Percentiles rank a stretch among this genome's conserved stretches.
These are phyloP conservation scores for Tubosaeta sp. DNA, from an alignment of 768 basidiomycete species.

Conservation along the genomic window DNA sequence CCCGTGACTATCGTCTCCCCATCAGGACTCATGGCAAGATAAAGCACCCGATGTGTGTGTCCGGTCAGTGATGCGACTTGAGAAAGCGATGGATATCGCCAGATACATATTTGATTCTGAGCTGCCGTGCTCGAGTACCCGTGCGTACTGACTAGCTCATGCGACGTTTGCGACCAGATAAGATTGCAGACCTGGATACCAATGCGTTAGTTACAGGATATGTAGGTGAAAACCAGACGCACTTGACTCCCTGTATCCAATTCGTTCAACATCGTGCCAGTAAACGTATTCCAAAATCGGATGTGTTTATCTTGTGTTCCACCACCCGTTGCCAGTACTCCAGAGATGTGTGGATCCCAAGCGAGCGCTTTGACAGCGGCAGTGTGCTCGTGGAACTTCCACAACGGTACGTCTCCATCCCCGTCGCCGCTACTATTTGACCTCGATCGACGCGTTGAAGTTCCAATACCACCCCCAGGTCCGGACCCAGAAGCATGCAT, in stretches of 20 bases:
- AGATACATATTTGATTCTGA: slow-evolving; percentile 94
- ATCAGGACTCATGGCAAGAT: slow-evolving; percentile 96
- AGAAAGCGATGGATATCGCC: slow-evolving; percentile 89
- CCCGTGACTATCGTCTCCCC: slow-evolving; percentile 98
- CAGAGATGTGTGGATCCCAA: slow-evolving; percentile 94
- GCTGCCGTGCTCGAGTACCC: slow-evolving; percentile 92
- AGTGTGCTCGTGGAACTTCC: slow-evolving; percentile 94
- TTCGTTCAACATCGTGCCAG: slow-evolving; percentile 79
- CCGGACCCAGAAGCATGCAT: slow-evolving; percentile 26
- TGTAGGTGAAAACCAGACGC: not conserved
- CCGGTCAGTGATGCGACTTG: slow-evolving; percentile 95
- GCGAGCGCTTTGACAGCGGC: slow-evolving; percentile 98
- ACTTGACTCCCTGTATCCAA: slow-evolving; percentile 97
- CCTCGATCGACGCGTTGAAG: slow-evolving; percentile 19
- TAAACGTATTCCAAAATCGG: slow-evolving; percentile 92
- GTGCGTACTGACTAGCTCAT: slow-evolving; percentile 96
- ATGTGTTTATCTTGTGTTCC: slow-evolving; percentile 99
- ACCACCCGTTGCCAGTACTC: slow-evolving; percentile 89
- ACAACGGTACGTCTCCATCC: slow-evolving; percentile 64
- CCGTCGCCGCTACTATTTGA: slow-evolving; percentile 27
- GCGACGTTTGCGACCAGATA: slow-evolving; percentile 92
- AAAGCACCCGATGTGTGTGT: slow-evolving; percentile 91
- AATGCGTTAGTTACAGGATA: slow-evolving; percentile 5
- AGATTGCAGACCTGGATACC: slow-evolving; percentile 86
- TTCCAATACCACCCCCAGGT: slow-evolving; percentile 25